phyloP scores from a whole-genome alignment of 805 yeast species.

The Zygosaccharomyces rouxii region DNA sequence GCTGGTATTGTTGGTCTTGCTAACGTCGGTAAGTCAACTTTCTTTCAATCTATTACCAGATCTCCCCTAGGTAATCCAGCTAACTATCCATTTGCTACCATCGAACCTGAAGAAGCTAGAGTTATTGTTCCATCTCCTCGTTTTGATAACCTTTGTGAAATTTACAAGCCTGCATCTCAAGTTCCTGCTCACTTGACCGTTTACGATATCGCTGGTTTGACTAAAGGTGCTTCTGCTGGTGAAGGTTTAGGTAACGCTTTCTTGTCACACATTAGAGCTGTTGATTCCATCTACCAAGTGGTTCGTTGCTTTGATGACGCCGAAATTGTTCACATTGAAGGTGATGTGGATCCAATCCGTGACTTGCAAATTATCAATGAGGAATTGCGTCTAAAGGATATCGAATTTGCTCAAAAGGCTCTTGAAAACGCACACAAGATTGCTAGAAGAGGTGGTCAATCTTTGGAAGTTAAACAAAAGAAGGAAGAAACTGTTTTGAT shows the following conservation, averaged over 20 bases:
- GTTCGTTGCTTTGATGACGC: conserved; percentile 98
- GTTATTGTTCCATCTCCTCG: conserved; percentile 90
- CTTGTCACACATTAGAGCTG: conserved; percentile 93
- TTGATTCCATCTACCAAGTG: conserved; percentile 96
- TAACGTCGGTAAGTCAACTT: conserved; percentile 92
- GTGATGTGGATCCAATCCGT: conserved; percentile 92
- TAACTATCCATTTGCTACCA: conserved; percentile 96
- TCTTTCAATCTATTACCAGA: conserved; percentile 94
- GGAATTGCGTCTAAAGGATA: conserved; percentile 93
- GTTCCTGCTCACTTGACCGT: conserved; percentile 92
- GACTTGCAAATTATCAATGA: conserved; percentile 88
- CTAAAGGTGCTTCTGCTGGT: conserved; percentile 94
- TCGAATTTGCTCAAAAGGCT: conserved; percentile 86
- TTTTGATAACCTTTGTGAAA: conserved; percentile 67
- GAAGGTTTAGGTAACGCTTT: conserved; percentile 98
- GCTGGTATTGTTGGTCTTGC: conserved; percentile 95
- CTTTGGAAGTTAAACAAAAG: conserved; percentile 82
- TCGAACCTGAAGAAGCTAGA: conserved; percentile 91
- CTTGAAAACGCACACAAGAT: conserved; percentile 72
- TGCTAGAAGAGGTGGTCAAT: conserved; percentile 83
- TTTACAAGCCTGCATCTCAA: conserved; percentile 77
- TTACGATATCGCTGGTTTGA: conserved; percentile 96
- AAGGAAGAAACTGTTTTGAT: conserved; percentile 79
- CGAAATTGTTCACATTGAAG: conserved; percentile 94
- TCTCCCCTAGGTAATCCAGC: conserved; percentile 95